Conservation (phyloP, 23 red algal genomes). For the Cyanidioschyzon merolae region DNA sequence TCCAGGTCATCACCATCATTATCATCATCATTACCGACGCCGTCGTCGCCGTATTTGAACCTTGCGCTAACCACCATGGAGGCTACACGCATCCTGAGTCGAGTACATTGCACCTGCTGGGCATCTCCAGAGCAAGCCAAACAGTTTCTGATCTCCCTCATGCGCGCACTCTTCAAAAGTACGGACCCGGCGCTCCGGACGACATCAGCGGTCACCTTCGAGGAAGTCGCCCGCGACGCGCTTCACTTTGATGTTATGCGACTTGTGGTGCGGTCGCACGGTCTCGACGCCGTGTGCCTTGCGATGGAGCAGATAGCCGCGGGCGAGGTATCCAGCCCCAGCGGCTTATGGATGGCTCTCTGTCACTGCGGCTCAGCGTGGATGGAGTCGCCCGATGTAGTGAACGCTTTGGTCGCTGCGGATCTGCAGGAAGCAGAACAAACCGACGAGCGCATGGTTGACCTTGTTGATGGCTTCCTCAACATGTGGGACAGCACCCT, state of each 20-base stretch:
- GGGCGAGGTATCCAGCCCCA: background rate
- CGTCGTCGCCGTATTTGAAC: background rate
- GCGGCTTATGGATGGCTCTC: background rate
- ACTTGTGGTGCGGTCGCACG: background rate
- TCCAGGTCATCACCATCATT: too few species aligned
- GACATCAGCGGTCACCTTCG: background rate
- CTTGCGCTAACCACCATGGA: background rate
- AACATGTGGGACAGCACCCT: background rate
- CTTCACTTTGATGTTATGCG: background rate
- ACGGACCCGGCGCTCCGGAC: background rate
- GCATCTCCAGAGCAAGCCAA: background rate
- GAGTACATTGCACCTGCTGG: background rate
- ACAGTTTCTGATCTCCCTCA: background rate
- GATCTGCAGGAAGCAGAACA: background rate
- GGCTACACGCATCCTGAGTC: background rate
- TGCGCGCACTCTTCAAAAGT: background rate
- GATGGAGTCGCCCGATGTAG: background rate
- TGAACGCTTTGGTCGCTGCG: background rate
- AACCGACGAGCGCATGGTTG: background rate
- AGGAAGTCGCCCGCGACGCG: background rate
- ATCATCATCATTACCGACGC: too few species aligned
- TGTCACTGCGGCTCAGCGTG: background rate
- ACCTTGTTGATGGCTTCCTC: background rate
- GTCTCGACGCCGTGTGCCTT: background rate
- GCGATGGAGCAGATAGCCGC: background rate